A percentile compares a stretch with the other conserved stretches of the same genome.
Conservation (phyloP, 495 filamentous ascomycete genomes). For the Penicillium pancosmium region DNA sequence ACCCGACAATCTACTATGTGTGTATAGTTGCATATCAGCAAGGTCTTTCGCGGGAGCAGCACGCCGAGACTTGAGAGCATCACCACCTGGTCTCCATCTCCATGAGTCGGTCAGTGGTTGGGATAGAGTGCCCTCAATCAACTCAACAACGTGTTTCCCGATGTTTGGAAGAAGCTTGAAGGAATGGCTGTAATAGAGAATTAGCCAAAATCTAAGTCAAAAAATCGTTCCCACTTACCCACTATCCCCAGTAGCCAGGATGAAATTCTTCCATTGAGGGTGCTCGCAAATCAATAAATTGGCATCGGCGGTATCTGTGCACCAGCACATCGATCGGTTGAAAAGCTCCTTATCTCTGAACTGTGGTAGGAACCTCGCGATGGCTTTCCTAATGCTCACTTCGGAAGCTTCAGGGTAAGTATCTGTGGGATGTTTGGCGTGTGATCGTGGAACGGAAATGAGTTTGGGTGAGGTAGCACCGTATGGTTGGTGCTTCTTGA, state of each 20-base stretch:
- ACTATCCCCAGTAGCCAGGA: conserved; percentile 25
- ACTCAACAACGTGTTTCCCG: conserved; percentile 24
- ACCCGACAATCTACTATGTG: no score
- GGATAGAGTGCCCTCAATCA: conserved; percentile 18
- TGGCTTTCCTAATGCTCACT: conserved; percentile 38
- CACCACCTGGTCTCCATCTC: conserved; percentile 26
- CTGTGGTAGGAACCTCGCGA: conserved; percentile 48
- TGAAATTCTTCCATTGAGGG: conserved; percentile 28
- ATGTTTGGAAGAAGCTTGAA: conserved; percentile 28
- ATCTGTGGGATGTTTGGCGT: conserved; percentile 25
- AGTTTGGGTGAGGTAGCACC: conserved; percentile 34
- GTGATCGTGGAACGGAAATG: conserved; percentile 25
- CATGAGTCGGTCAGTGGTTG: conserved; percentile 17
- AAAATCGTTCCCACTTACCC: conserved; percentile 14
- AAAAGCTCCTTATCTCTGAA: conserved; percentile 43
- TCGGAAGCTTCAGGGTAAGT: conserved; percentile 46
- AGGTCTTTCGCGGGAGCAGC: conserved; percentile 23
- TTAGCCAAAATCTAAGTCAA: neutral
- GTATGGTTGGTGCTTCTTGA: conserved; percentile 33
- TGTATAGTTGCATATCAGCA: conserved; percentile 15
- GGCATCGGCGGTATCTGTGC: conserved; percentile 51
- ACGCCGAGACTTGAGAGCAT: conserved; percentile 22
- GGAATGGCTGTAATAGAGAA: conserved; percentile 6
- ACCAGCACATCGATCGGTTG: conserved; percentile 53
- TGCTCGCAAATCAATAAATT: conserved; percentile 46